These are phyloP conservation scores for Kuraishia molischiana DNA, from an alignment of 805 yeast species.

Conservation along the genomic window DNA sequence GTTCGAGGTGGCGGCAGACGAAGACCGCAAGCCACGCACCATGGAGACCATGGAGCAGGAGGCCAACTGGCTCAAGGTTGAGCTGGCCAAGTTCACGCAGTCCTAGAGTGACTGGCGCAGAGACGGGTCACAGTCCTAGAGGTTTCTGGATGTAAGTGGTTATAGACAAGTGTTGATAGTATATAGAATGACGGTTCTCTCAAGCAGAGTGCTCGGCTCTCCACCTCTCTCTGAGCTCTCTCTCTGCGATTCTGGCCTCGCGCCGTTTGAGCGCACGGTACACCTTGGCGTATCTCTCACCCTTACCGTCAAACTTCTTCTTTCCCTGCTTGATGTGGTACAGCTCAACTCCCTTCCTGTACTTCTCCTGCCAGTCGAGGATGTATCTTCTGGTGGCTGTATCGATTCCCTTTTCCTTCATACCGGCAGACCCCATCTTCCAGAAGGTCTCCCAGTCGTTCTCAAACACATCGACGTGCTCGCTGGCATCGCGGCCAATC, in stretches of 20 bases:
- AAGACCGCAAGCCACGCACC: conserved; percentile 46
- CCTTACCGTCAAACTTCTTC: conserved; percentile 71
- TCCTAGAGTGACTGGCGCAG: too few relatives aligned
- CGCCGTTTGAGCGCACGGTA: conserved; percentile 50
- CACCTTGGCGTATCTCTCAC: conserved; percentile 73
- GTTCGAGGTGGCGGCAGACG: conserved; percentile 32
- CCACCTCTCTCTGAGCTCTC: conserved; percentile 19
- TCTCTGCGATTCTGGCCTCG: conserved; percentile 34
- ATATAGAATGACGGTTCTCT: too few relatives aligned
- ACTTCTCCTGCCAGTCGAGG: conserved; percentile 62
- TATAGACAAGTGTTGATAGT: too few relatives aligned
- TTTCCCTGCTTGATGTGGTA: conserved; percentile 45
- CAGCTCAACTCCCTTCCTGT: conserved; percentile 41
- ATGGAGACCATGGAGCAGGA: conserved; percentile 63
- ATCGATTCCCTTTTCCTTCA: conserved; percentile 76
- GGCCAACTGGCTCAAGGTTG: conserved; percentile 42
- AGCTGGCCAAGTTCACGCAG: conserved; percentile 24
- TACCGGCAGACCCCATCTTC: conserved; percentile 34
- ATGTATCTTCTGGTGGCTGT: conserved; percentile 64
- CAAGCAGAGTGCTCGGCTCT: conserved; percentile 4
- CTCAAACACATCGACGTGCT: conserved; percentile 60
- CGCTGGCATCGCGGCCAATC: conserved; percentile 70
- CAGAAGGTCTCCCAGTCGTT: conserved; percentile 63
- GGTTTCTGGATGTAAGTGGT: too few relatives aligned
- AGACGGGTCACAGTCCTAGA: too few relatives aligned